phyloP scores from a whole-genome alignment of 805 yeast genomes.

The Sugiyamaella boreocaroliniensis region DNA sequence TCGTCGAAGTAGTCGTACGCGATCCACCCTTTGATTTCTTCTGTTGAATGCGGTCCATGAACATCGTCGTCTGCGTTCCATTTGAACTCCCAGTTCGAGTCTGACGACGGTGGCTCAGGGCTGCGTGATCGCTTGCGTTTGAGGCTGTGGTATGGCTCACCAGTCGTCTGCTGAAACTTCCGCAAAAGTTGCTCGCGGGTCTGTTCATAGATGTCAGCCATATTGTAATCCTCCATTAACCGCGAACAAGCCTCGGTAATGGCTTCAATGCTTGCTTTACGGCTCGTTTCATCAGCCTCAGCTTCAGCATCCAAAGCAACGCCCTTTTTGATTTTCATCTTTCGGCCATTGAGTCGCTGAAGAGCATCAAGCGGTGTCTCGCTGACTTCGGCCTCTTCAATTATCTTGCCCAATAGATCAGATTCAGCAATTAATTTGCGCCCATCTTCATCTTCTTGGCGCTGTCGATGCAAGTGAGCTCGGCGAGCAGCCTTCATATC shows the following conservation, averaged over 20 bases:
- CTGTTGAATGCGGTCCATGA: conserved; percentile 45
- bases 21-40: conserved; percentile 48
- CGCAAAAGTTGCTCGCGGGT: conserved; percentile 52
- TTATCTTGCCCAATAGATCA: conserved; percentile 31
- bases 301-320: conserved; percentile 12
- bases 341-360: conserved; percentile 33
- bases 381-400: conserved; percentile 45
- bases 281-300: conserved; percentile 14
- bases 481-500: conserved; percentile 35
- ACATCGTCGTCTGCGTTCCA: conserved; percentile 41
- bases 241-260: conserved; percentile 47
- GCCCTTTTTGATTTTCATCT: conserved; percentile 15
- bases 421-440: conserved; percentile 16
- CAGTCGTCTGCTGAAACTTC: conserved; percentile 38
- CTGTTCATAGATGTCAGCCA: conserved; percentile 44
- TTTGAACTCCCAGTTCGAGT: conserved; percentile 42
- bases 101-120: conserved; percentile 20
- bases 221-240: conserved; percentile 36
- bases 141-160: conserved; percentile 28
- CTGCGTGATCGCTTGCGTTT: conserved; percentile 24
- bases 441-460: conserved; percentile 9
- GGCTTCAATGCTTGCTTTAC: conserved; percentile 28
- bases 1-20: conserved; percentile 40
- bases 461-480: conserved; percentile 30
- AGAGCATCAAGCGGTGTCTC: conserved; percentile 57